Conservation (phyloP, 2,329 filamentous ascomycete species). For the Gnomoniopsis smithogilvyi region DNA sequence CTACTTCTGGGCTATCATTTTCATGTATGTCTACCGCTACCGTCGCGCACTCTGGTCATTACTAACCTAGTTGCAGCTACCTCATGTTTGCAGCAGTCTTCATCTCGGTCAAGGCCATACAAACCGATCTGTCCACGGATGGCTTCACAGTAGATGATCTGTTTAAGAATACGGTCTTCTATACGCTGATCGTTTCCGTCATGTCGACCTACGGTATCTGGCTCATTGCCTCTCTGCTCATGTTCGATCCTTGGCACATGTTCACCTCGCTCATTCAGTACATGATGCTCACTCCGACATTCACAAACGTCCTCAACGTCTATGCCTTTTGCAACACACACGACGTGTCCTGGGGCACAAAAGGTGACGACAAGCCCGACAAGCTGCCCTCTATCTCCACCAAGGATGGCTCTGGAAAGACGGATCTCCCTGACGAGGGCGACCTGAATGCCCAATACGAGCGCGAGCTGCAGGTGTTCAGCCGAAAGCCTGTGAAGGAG, state of each 20-base stretch:
- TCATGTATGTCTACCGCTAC: constrained; percentile 60
- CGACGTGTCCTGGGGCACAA: constrained; percentile 97
- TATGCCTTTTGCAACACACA: constrained; percentile 99
- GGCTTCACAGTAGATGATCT: constrained; percentile 70
- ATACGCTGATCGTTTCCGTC: constrained; percentile 89
- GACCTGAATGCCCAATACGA: constrained; percentile 97
- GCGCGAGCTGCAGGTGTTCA: constrained; percentile 72
- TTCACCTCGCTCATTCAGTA: constrained; percentile 95
- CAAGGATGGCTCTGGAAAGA: constrained; percentile 87
- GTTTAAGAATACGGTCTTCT: constrained; percentile 86
- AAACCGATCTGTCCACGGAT: constrained; percentile 61
- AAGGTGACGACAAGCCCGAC: constrained; percentile 94
- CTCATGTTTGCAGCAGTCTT: constrained; percentile 93
- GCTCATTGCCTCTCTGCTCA: constrained; percentile 85
- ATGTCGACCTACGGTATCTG: constrained; percentile 91
- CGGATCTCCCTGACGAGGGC: constrained; percentile 90
- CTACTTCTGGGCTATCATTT: constrained; percentile 96
- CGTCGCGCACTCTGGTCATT: background rate
- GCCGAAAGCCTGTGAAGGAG: constrained; percentile 70
- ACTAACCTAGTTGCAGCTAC: constrained; percentile 53
- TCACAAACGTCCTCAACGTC: constrained; percentile 98
- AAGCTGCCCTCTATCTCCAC: constrained; percentile 84
- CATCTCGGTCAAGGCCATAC: constrained; percentile 85
- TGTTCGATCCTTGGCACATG: constrained; percentile 99
- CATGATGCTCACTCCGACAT: constrained; percentile 89